These are phyloP conservation scores for Colletotrichum eleusines DNA, from an alignment of 2,329 filamentous ascomycete species.

Conservation along the genomic window DNA sequence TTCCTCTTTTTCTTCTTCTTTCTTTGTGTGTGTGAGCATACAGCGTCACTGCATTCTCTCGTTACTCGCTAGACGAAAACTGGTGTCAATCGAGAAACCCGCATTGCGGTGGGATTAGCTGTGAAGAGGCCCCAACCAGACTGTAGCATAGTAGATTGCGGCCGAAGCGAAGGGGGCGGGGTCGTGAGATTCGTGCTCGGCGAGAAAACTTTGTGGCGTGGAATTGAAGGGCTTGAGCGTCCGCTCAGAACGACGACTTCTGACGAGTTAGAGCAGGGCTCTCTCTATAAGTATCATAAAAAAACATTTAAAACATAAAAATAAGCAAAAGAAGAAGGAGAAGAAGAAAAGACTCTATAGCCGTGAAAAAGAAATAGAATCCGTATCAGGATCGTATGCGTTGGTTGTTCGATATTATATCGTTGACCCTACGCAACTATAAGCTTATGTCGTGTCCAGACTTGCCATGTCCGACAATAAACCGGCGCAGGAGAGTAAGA, in stretches of 20 bases:
- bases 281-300: not conserved
- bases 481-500: too few relatives aligned
- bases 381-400: not conserved
- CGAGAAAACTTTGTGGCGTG: not conserved
- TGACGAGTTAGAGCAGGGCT: not conserved
- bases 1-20: not conserved
- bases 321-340: too few relatives aligned
- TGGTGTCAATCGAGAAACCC: not conserved
- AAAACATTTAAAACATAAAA: too few relatives aligned
- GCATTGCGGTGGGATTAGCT: not conserved
- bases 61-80: constrained; percentile 24
- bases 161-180: constrained; percentile 12
- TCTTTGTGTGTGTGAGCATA: not conserved
- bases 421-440: not conserved
- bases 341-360: not conserved
- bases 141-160: constrained; percentile 26
- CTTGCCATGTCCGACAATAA: not conserved
- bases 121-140: constrained; percentile 1
- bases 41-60: not conserved
- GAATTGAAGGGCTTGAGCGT: not conserved
- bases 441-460: not conserved
- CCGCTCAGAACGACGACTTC: not conserved
- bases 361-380: not conserved
- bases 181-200: not conserved
- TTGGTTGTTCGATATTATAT: too few relatives aligned